Base-by-base conservation (phyloP, 495 filamentous ascomycete genomes). In the Penicillium goetzii region DNA sequence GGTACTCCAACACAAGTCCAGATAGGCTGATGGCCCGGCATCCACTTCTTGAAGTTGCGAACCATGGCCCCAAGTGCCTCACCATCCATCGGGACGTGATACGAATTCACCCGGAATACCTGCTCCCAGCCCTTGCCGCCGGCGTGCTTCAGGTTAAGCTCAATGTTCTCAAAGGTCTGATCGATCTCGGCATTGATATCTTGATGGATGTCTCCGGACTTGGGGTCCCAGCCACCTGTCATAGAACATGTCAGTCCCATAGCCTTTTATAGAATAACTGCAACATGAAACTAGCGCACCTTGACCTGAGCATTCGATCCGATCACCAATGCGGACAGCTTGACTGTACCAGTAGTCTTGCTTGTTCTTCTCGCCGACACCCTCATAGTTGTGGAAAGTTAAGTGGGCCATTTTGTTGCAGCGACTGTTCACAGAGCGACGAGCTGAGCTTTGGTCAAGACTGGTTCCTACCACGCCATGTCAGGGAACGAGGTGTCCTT, bases 101-200 rank as follows among this genome's bases (percentile, higher is more conserved):
- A 86, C 3, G 76, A 77, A 28, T 75, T 78, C 10, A 86, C 76
- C 2, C 74, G 72, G 69, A 73, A 86, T 11, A 86, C 85, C 67
- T 87, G 83, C 11, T 67, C 67, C 85, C 85, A 86, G n/a, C 84
- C 84, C 51, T 83, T 80, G 0, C 84, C 82, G 3, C 85, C 85
- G 4, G 83, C 84, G 32, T 78, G 38, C 54, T 77, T 78, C 28
- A 85, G 68, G 30, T 68, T 72, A 1, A 71, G 60, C 4, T 86
- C 79, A 21, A 88, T 77, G 59, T 86, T 88, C 1, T 66, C 72
- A 68, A 88, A 87, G 0, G 84, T 80, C 53, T 80, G 78, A 40
- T 84, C 83, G 57, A 86, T 79, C 62, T 87, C 72, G 0, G 72
- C 79, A 33, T 77, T 75, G 66, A 82, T 70, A 33, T 78, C 75